phyloP scores from a whole-genome alignment of 345 rosid species.

The Eucalyptus brandiana region DNA sequence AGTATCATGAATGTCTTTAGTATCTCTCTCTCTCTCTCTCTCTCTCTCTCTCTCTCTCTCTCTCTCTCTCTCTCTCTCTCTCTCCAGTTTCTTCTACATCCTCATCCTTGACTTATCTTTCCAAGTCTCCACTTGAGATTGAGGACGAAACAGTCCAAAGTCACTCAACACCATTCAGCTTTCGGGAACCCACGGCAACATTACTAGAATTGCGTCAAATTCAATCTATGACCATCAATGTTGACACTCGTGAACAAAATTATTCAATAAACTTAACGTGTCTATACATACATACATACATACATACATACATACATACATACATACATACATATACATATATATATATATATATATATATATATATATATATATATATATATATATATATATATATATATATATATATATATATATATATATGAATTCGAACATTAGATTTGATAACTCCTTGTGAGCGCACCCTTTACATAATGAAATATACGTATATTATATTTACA shows the following conservation, averaged over 20 bases:
- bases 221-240: not conserved
- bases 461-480: too few relatives aligned
- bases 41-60: not conserved
- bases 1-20: too few relatives aligned
- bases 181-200: not conserved
- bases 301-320: too few relatives aligned
- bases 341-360: too few relatives aligned
- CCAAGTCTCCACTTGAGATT: not conserved
- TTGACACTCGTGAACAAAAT: not conserved
- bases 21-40: not conserved
- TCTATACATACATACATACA: too few relatives aligned
- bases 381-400: fast-evolving
- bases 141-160: not conserved
- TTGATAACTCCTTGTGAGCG: too few relatives aligned
- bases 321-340: too few relatives aligned
- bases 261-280: not conserved
- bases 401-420: too few relatives aligned
- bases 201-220: not conserved
- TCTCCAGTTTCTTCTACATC: not conserved
- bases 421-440: too few relatives aligned
- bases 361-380: too few relatives aligned
- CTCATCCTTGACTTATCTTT: not conserved
- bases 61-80: not conserved
- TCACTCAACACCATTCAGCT: not conserved
- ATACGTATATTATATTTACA: too few relatives aligned